Evolutionary conservation across 2,329 filamentous ascomycete species (phyloP).

Genomic region (Hawksworthiomyces lignivorus): DNA sequence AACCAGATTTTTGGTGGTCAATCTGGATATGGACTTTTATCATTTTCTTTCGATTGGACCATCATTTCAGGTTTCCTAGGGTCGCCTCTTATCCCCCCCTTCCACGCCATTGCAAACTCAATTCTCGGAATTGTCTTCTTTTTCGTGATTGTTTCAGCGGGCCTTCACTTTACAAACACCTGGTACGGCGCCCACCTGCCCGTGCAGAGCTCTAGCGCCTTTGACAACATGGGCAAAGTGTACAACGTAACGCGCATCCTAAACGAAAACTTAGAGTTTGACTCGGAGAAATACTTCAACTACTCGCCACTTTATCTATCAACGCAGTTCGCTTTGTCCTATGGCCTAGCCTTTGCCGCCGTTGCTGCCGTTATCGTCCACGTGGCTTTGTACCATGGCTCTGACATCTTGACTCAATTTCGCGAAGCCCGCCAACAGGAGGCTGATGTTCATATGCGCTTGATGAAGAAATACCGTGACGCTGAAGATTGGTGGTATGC

Average conservation of each 20-base stretch:
- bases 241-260: slow-evolving; percentile 58
- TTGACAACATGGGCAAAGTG: slow-evolving; percentile 52
- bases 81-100: slow-evolving; percentile 43
- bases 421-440: slow-evolving; percentile 48
- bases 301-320: slow-evolving; percentile 61
- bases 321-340: slow-evolving; percentile 51
- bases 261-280: slow-evolving; percentile 49
- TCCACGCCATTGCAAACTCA: slow-evolving; percentile 51
- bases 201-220: slow-evolving; percentile 52
- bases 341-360: slow-evolving; percentile 52
- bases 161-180: slow-evolving; percentile 48
- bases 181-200: slow-evolving; percentile 56
- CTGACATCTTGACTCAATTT: slow-evolving; percentile 47
- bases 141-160: slow-evolving; percentile 49
- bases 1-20: slow-evolving; percentile 40
- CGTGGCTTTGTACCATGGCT: slow-evolving; percentile 47
- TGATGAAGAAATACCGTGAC: slow-evolving; percentile 55
- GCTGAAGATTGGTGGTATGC: slow-evolving; percentile 53
- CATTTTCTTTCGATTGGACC: slow-evolving; percentile 31
- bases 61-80: slow-evolving; percentile 39
- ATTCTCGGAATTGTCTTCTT: slow-evolving; percentile 46
- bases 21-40: slow-evolving; percentile 29
- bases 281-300: slow-evolving; percentile 50
- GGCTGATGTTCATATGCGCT: slow-evolving; percentile 51
- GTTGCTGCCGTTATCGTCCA: slow-evolving; percentile 54